A percentile compares a stretch with the other conserved stretches of the same genome.
Evolutionary conservation across 2,329 filamentous ascomycete genomes (phyloP).

Genomic region (Teratosphaeria viscida): DNA sequence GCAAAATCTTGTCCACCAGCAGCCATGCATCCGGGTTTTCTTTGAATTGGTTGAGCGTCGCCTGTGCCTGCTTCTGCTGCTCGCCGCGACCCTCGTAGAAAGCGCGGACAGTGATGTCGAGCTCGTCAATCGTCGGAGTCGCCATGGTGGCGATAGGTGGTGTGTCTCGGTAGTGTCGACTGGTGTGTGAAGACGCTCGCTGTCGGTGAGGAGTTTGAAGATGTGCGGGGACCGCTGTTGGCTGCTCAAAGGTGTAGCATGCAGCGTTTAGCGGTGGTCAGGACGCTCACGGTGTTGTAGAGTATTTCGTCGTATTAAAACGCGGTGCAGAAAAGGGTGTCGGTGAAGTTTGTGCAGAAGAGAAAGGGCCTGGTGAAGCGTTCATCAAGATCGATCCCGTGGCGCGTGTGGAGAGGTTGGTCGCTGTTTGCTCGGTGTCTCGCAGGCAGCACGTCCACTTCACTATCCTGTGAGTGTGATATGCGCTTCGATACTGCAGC

Average conservation of each 20-base stretch:
- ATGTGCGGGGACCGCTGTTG: constrained; percentile 23
- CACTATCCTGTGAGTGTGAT: neutral
- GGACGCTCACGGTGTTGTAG: neutral
- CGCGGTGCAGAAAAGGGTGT: constrained; percentile 1
- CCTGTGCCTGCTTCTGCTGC: constrained; percentile 91
- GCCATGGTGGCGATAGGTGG: constrained; percentile 40
- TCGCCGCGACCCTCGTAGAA: constrained; percentile 97
- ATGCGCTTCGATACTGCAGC: neutral
- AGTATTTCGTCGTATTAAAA: neutral
- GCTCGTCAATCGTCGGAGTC: constrained; percentile 68
- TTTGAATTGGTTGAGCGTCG: constrained; percentile 93
- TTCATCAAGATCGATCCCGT: constrained; percentile 1
- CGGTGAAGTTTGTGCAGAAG: neutral
- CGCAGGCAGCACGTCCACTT: neutral
- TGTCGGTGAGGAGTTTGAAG: constrained; percentile 11
- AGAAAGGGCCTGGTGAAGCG: neutral
- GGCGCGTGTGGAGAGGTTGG: constrained; percentile 1
- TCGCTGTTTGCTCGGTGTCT: neutral
- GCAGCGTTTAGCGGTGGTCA: constrained; percentile 7
- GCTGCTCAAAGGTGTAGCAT: constrained; percentile 16
- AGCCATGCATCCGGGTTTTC: constrained; percentile 98
- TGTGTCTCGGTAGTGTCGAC: constrained; percentile 2
- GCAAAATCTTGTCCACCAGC: constrained; percentile 90
- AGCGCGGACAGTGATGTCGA: constrained; percentile 90
- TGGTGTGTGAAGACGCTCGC: constrained; percentile 11